phyloP scores from a whole-genome alignment of 2,329 filamentous ascomycete genomes.

The Colletotrichum tropicale region DNA sequence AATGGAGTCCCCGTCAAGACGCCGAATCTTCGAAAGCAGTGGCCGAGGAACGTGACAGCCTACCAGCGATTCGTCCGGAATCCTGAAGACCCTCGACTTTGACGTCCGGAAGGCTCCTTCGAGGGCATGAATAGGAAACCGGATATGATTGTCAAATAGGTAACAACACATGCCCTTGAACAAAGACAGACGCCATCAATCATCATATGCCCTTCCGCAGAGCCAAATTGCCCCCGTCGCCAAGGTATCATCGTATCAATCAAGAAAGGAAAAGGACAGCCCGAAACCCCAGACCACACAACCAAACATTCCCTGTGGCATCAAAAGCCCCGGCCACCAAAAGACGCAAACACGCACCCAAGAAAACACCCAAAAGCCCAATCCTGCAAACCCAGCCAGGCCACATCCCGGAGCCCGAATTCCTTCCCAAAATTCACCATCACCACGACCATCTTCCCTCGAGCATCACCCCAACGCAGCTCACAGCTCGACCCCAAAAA shows the following conservation, averaged over 20 bases:
- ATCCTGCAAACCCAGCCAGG: background rate
- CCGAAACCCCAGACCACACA: accelerated
- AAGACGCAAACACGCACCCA: background rate
- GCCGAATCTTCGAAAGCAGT: no score
- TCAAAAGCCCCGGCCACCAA: background rate
- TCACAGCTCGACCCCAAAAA: background rate
- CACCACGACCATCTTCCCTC: background rate
- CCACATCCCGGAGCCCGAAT: background rate
- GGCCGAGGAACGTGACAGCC: no score
- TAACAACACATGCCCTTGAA: no score
- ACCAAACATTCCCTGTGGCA: background rate
- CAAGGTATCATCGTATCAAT: background rate
- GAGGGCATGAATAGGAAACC: no score
- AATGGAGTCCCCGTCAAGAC: no score
- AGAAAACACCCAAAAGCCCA: background rate
- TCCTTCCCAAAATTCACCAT: no score
- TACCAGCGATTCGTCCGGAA: no score
- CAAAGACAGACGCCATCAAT: no score
- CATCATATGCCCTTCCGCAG: no score
- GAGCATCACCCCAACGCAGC: accelerated
- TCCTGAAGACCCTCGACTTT: no score
- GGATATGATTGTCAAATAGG: no score
- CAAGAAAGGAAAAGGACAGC: background rate
- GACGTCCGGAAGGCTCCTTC: no score
- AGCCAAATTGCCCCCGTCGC: background rate